phyloP scores from a whole-genome alignment of 768 basidiomycete genomes.

The Psilocybe azurescens region DNA sequence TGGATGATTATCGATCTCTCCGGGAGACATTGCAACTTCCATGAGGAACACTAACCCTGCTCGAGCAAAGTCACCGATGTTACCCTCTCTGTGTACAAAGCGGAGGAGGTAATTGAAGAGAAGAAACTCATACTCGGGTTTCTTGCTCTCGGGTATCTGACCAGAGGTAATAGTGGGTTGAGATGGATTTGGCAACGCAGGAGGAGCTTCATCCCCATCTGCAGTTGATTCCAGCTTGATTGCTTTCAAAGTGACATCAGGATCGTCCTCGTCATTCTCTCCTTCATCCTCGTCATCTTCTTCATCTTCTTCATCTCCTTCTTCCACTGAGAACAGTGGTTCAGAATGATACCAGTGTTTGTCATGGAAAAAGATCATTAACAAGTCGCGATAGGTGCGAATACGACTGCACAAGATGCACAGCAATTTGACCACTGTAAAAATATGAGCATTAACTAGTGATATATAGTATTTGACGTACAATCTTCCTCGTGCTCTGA shows the following conservation, averaged over 20 bases:
- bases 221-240: constrained; percentile 16
- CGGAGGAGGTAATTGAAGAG: constrained; percentile 95
- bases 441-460: constrained; percentile 9
- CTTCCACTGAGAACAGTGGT: constrained; percentile 75
- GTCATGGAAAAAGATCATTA: constrained; percentile 98
- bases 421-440: constrained; percentile 87
- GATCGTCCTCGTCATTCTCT: constrained; percentile 56
- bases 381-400: constrained; percentile 83
- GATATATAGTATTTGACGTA: constrained; percentile 40
- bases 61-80: constrained; percentile 92
- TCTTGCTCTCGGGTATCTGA: constrained; percentile 50
- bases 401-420: constrained; percentile 94
- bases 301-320: constrained; percentile 72
- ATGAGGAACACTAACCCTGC: constrained; percentile 93
- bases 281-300: constrained; percentile 59
- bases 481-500: constrained; percentile 90
- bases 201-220: constrained; percentile 21
- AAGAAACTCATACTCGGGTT: constrained; percentile 93
- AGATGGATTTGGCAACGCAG: constrained; percentile 66
- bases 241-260: constrained; percentile 27
- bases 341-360: constrained; percentile 86
- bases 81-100: constrained; percentile 93
- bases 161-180: constrained; percentile 61
- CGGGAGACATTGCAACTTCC: constrained; percentile 94
- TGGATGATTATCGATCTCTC: constrained; percentile 50